Evolutionary conservation across 2,329 filamentous ascomycete genomes (phyloP).

Genomic region (Talaromyces sp.): DNA sequence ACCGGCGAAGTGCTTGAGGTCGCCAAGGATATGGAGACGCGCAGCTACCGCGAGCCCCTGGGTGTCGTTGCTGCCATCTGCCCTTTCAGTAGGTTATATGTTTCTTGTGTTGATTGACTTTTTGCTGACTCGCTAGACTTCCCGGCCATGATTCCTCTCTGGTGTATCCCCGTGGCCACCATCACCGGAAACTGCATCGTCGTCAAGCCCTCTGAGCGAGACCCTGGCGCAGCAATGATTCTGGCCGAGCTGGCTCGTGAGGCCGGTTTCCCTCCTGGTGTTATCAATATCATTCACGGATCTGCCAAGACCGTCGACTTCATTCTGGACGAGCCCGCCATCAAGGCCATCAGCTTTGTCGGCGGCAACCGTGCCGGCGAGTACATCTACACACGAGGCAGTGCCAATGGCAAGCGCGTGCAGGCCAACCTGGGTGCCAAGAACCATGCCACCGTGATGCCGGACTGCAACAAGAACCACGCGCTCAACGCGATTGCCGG

Average conservation of each 20-base stretch:
- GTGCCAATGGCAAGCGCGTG: slow-evolving; percentile 59
- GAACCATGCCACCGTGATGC: slow-evolving; percentile 60
- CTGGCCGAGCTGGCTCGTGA: slow-evolving; percentile 54
- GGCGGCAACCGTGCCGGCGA: slow-evolving; percentile 60
- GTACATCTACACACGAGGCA: slow-evolving; percentile 58
- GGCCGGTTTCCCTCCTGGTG: slow-evolving; percentile 56
- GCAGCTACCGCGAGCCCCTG: slow-evolving; percentile 59
- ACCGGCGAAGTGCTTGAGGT: slow-evolving; percentile 63
- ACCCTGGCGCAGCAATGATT: slow-evolving; percentile 57
- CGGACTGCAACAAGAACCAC: slow-evolving; percentile 62
- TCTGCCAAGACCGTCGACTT: slow-evolving; percentile 58
- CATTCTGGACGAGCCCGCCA: slow-evolving; percentile 58
- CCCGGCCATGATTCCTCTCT: slow-evolving; percentile 65
- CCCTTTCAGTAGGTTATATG: slow-evolving; percentile 51
- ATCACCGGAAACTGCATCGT: slow-evolving; percentile 57
- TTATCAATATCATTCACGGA: slow-evolving; percentile 61
- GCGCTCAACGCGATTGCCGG: slow-evolving; percentile 60
- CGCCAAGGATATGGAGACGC: slow-evolving; percentile 64
- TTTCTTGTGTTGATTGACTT: too few relatives aligned
- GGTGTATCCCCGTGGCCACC: slow-evolving; percentile 59
- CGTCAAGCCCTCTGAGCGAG: slow-evolving; percentile 58
- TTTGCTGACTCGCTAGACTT: slow-evolving; percentile 44
- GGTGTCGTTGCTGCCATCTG: slow-evolving; percentile 62
- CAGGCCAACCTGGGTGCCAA: slow-evolving; percentile 63
- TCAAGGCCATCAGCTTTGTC: slow-evolving; percentile 62